These are phyloP conservation scores for Pseudotulostoma volvatum DNA, from an alignment of 495 filamentous ascomycete genomes.

Conservation along the genomic window DNA sequence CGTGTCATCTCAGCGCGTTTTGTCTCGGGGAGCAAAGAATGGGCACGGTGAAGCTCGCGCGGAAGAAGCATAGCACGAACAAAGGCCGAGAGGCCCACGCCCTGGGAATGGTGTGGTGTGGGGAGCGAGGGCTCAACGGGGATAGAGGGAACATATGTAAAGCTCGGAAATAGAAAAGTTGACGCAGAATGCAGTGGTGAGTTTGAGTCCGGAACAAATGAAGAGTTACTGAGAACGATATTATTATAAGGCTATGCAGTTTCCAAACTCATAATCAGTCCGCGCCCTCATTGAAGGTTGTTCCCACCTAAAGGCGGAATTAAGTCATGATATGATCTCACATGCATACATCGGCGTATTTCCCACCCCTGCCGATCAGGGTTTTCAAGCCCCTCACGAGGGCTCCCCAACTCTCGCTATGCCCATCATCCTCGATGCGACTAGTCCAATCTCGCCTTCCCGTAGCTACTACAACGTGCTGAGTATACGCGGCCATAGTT, in stretches of 20 bases:
- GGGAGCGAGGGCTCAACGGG: constrained; percentile 16
- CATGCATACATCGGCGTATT: constrained; percentile 51
- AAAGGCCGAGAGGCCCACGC: constrained; percentile 17
- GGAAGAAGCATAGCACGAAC: constrained; percentile 33
- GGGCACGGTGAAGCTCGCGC: constrained; percentile 38
- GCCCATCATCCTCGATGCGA: constrained; percentile 48
- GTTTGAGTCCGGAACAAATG: constrained; percentile 36
- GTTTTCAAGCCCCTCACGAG: constrained; percentile 56
- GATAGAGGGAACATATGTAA: constrained; percentile 63
- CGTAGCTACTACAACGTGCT: constrained; percentile 72
- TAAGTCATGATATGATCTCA: constrained; percentile 5
- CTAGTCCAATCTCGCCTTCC: constrained; percentile 65
- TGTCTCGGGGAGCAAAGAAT: constrained; percentile 31
- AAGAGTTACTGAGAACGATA: constrained; percentile 54
- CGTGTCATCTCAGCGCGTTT: constrained; percentile 17
- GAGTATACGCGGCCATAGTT: constrained; percentile 61
- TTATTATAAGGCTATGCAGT: constrained; percentile 58
- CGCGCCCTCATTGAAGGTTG: not conserved
- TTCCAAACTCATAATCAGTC: constrained; percentile 1
- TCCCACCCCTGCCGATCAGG: constrained; percentile 46
- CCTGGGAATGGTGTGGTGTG: constrained; percentile 1
- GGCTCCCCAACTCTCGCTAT: constrained; percentile 26
- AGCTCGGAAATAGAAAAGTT: constrained; percentile 57
- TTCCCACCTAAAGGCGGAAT: not conserved
- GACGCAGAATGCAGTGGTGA: constrained; percentile 33